Evolutionary conservation across 495 filamentous ascomycete species (phyloP).

Genomic region (Barbatosphaeria neglecta): DNA sequence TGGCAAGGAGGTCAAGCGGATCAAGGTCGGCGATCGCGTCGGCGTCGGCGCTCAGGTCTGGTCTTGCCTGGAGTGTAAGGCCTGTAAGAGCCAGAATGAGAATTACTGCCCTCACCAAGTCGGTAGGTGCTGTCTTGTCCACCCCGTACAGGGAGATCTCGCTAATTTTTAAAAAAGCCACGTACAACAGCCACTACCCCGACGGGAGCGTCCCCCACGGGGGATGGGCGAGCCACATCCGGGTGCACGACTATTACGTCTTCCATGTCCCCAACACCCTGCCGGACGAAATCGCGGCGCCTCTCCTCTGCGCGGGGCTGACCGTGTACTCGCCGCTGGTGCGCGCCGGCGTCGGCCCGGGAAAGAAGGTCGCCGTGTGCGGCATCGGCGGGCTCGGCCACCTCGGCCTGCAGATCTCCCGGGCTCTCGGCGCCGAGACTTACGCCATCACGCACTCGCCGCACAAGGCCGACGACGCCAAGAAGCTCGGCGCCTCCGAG

Average conservation of each 20-base stretch:
- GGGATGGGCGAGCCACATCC: constrained; percentile 43
- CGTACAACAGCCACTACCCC: constrained; percentile 18
- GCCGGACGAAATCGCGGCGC: constrained; percentile 50
- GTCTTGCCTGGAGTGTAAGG: constrained; percentile 42
- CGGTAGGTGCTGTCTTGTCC: constrained; percentile 4
- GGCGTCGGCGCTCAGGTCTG: constrained; percentile 46
- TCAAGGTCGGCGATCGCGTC: constrained; percentile 43
- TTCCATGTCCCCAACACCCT: constrained; percentile 67
- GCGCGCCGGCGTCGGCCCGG: constrained; percentile 47
- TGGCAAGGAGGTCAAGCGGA: constrained; percentile 42
- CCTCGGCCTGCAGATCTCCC: constrained; percentile 49
- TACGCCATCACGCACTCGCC: constrained; percentile 53
- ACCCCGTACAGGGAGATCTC: no score
- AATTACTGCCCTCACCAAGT: constrained; percentile 50
- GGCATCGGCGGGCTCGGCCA: constrained; percentile 68
- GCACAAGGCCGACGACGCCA: constrained; percentile 48
- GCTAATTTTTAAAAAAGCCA: constrained; percentile 5
- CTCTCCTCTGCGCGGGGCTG: constrained; percentile 70
- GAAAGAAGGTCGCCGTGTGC: constrained; percentile 58
- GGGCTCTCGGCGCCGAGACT: constrained; percentile 54
- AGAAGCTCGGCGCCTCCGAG: constrained; percentile 49
- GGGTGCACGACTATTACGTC: constrained; percentile 64
- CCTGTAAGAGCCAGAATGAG: constrained; percentile 49
- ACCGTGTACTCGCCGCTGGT: constrained; percentile 61
- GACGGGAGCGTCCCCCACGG: constrained; percentile 22